Evolutionary conservation across 305 asterid species (phyloP).

Genomic region (Fraxinus sp.): DNA sequence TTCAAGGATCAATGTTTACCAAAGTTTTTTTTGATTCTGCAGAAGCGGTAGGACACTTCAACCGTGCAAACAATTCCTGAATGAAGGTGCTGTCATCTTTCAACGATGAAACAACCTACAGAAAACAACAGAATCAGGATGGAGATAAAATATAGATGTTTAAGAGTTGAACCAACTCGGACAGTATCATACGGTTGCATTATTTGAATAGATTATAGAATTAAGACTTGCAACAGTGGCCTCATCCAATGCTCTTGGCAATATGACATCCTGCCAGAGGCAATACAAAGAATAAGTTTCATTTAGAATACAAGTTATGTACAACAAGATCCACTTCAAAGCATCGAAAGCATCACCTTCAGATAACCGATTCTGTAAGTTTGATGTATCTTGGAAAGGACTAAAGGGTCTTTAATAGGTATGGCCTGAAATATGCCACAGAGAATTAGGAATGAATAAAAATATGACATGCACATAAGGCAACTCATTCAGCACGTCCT

Average conservation of each 20-base stretch:
- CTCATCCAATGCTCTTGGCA: slow-evolving; percentile 81
- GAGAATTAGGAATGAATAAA: slow-evolving; percentile 20
- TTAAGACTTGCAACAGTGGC: slow-evolving; percentile 66
- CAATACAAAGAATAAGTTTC: slow-evolving; percentile 31
- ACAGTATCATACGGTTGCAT: slow-evolving; percentile 68
- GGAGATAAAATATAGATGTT: slow-evolving; percentile 16
- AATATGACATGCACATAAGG: slow-evolving; percentile 4
- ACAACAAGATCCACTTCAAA: slow-evolving; percentile 12
- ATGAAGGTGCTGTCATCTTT: slow-evolving; percentile 84
- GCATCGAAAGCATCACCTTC: slow-evolving; percentile 53
- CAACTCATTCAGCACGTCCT: slow-evolving; percentile 6
- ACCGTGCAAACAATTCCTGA: slow-evolving; percentile 78
- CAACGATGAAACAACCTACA: slow-evolving; percentile 79
- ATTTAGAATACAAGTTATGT: slow-evolving; percentile 12
- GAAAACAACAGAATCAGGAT: slow-evolving; percentile 26
- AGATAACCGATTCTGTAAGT: slow-evolving; percentile 85
- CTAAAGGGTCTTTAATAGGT: slow-evolving; percentile 78
- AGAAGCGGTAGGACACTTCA: slow-evolving; percentile 63
- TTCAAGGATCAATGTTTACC: slow-evolving; percentile 42
- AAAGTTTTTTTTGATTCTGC: slow-evolving; percentile 72
- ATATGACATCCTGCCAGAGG: slow-evolving; percentile 78
- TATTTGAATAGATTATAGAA: slow-evolving; percentile 76
- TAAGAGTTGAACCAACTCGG: slow-evolving; percentile 20
- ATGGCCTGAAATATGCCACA: slow-evolving; percentile 60
- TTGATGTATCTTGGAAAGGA: slow-evolving; percentile 91